Evolutionary conservation across 768 basidiomycete genomes (phyloP).

Genomic region (Omphalotus guepiniiformis): DNA sequence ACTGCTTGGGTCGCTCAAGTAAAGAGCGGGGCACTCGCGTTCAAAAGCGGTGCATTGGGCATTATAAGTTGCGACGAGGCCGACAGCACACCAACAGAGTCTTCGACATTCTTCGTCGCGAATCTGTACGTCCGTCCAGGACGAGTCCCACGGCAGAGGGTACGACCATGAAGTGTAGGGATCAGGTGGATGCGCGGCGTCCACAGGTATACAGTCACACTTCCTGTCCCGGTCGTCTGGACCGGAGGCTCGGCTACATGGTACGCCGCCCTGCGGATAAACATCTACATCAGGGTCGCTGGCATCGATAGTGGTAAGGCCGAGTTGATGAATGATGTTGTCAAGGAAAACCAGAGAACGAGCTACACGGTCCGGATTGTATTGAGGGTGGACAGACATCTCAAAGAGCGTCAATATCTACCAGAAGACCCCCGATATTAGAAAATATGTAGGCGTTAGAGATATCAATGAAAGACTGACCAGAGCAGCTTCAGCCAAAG

Average conservation of each 20-base stretch:
- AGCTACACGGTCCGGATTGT: conserved; percentile 51
- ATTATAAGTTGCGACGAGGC: conserved; percentile 63
- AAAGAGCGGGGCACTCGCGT: conserved; percentile 51
- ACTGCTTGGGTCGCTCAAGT: conserved; percentile 60
- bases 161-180: conserved; percentile 42
- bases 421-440: background rate
- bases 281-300: conserved; percentile 48
- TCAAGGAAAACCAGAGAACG: conserved; percentile 58
- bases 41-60: conserved; percentile 66
- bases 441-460: background rate
- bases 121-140: conserved; percentile 52
- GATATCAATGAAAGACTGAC: conserved; percentile 31
- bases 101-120: conserved; percentile 70
- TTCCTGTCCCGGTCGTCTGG: conserved; percentile 20
- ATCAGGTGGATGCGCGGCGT: conserved; percentile 31
- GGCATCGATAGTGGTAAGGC: conserved; percentile 54
- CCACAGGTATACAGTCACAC: conserved; percentile 45
- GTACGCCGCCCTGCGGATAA: conserved; percentile 49
- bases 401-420: conserved; percentile 79
- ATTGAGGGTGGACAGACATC: conserved; percentile 64
- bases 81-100: conserved; percentile 72
- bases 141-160: conserved; percentile 56
- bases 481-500: conserved; percentile 69
- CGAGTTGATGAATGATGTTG: conserved; percentile 52
- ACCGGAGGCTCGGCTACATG: conserved; percentile 37